Percentiles rank a stretch among this genome's conserved stretches.
phyloP scores from a whole-genome alignment of 352 stramenopile genomes.

The Globisporangium alternatum region DNA sequence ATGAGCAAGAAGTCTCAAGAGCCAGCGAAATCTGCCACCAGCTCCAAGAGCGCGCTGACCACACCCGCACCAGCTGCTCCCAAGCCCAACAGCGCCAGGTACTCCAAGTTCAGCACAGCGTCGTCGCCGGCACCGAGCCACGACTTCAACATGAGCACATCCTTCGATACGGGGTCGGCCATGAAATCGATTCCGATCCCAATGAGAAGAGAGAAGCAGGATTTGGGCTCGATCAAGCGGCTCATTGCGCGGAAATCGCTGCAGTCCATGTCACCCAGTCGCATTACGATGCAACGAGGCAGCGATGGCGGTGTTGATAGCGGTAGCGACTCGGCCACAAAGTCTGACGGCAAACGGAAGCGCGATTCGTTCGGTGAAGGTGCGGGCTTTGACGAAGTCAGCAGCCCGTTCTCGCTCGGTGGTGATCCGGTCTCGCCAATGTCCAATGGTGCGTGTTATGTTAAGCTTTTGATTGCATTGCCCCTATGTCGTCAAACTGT shows the following conservation, averaged over 20 bases:
- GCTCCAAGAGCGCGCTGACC: background rate
- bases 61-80: slow-evolving; percentile 3
- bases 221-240: slow-evolving; percentile 17
- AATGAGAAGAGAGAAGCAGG: slow-evolving; percentile 17
- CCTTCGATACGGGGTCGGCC: slow-evolving; percentile 19
- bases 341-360: slow-evolving; percentile 20
- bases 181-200: slow-evolving; percentile 31
- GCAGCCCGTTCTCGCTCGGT: slow-evolving; percentile 60
- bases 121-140: slow-evolving; percentile 19
- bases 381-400: slow-evolving; percentile 34
- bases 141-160: slow-evolving; percentile 21
- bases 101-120: slow-evolving; percentile 20
- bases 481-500: background rate
- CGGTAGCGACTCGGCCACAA: background rate
- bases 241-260: slow-evolving; percentile 20
- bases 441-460: slow-evolving; percentile 49
- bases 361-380: slow-evolving; percentile 26
- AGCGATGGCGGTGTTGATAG: background rate
- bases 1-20: background rate
- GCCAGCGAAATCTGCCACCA: background rate
- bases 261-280: slow-evolving; percentile 7
- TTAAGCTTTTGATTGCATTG: background rate
- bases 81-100: slow-evolving; percentile 14
- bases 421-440: slow-evolving; percentile 61
- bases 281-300: background rate